These are phyloP conservation scores for Cylindrodendrum hubeiense DNA, from an alignment of 2,329 filamentous ascomycete species.

Conservation along the genomic window DNA sequence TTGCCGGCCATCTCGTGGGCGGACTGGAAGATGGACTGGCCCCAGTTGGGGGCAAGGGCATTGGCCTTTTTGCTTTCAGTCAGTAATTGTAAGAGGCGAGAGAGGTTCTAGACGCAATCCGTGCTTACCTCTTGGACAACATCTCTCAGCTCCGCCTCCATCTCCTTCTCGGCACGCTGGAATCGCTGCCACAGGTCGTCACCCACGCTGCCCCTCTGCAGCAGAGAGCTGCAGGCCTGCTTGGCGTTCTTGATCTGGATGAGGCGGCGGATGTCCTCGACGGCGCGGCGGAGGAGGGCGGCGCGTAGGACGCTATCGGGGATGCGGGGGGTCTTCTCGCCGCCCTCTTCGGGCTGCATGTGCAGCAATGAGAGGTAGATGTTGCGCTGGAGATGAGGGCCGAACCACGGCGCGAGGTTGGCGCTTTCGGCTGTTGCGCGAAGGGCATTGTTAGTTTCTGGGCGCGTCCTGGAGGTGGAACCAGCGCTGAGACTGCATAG, in stretches of 20 bases:
- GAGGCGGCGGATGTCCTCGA: conserved; percentile 93
- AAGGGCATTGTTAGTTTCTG: conserved; percentile 8
- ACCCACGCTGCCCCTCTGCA: conserved; percentile 92
- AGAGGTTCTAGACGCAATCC: not conserved
- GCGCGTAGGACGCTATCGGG: conserved; percentile 90
- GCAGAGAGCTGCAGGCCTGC: conserved; percentile 83
- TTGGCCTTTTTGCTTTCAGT: conserved; percentile 75
- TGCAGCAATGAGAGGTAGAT: conserved; percentile 95
- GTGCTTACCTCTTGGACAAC: conserved; percentile 86
- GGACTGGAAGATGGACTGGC: conserved; percentile 94
- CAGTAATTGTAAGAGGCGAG: conserved; percentile 6
- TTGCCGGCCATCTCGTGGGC: conserved; percentile 97
- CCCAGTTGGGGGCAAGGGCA: conserved; percentile 89
- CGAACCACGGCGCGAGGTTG: conserved; percentile 94
- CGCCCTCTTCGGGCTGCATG: conserved; percentile 71
- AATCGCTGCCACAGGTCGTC: conserved; percentile 98
- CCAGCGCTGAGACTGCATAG: not conserved
- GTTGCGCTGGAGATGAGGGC: conserved; percentile 89
- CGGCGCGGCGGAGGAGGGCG: conserved; percentile 87
- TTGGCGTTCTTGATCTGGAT: conserved; percentile 91
- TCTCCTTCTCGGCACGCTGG: conserved; percentile 92
- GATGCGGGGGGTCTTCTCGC: conserved; percentile 76
- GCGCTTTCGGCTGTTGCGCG: conserved; percentile 75
- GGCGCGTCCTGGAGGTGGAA: not conserved
- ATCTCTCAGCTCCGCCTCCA: conserved; percentile 95